Evolutionary conservation across 179 eudicot genomes (phyloP), one percentile per base, ranked within the genome.

Genomic region (Heliamphora pulchella): DNA sequence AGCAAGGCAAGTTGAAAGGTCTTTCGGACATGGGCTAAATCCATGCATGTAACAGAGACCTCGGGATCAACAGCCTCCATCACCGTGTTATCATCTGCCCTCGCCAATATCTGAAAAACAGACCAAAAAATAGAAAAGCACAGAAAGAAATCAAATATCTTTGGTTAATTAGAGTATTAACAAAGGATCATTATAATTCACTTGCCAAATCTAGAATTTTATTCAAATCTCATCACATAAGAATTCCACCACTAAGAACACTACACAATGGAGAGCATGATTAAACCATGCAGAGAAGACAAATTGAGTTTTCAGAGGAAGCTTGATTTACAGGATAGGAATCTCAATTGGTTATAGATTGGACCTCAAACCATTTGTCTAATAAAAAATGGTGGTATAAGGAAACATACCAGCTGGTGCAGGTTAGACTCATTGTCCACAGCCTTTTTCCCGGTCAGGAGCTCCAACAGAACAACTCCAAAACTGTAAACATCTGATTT

Each of bases 401-500:
- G 18, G 53, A 15, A 74, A 62, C 77, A 65, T 90, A 89, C 94
- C 94, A 90, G 88, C 76, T 90, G 94, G 74, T 86, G 91, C 86
- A 90, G 78, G 82, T 90, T 90, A 7, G 81, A 84, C 41, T 90
- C 91, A 58, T 89, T 86, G 78, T 90, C 94, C 3, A 90, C 92
- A 1, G 94, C 90, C 75, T 87, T 90, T 80, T 71, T 90, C 14
- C 94, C 94, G 1, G 94, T 90, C 68, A 90, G 70, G 2, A 90
- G 84, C 83, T 90, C 94, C 78, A 90, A 78, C 62, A 90, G 89
- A 55, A 90, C 94, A 51, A 90, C 82, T 5, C 94, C 94, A 61
- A 90, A 90, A 80, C 94, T 90, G 66, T 90, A 90, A 47, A 89
- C 91, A 86, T 90, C 93, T 1, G 93, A 90, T 59, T 89, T 90